These are phyloP conservation scores for Xylaria scruposa DNA, from an alignment of 495 filamentous ascomycete species.

Conservation along the genomic window DNA sequence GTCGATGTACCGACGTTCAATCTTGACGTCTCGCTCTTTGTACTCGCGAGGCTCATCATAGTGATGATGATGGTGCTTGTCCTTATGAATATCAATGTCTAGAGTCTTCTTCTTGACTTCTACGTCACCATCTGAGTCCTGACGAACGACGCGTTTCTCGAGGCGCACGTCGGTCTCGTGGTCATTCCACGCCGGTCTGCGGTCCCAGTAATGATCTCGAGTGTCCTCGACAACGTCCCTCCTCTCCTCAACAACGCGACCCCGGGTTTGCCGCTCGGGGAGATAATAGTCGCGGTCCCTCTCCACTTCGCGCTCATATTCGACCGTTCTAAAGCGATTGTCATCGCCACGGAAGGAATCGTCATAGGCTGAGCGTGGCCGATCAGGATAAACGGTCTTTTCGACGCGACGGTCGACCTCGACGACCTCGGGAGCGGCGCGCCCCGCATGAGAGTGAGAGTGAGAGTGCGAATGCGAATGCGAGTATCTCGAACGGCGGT, in stretches of 20 bases:
- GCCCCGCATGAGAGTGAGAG: conserved; percentile 43
- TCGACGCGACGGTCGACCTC: conserved; percentile 57
- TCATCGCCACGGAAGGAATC: conserved; percentile 49
- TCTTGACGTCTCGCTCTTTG: conserved; percentile 50
- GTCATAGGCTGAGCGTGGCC: conserved; percentile 52
- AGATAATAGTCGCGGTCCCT: conserved; percentile 42
- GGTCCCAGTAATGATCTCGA: conserved; percentile 49
- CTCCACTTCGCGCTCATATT: conserved; percentile 62
- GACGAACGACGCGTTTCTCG: conserved; percentile 52
- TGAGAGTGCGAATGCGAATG: conserved; percentile 29
- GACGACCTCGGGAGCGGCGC: conserved; percentile 46
- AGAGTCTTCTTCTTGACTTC: conserved; percentile 37
- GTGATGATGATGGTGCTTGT: conserved; percentile 45
- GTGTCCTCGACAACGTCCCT: conserved; percentile 46
- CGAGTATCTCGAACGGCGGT: conserved; percentile 50
- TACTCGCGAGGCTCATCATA: conserved; percentile 44
- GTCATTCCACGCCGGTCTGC: conserved; percentile 48
- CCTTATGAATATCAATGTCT: conserved; percentile 38
- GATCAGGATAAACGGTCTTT: conserved; percentile 52
- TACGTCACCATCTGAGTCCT: conserved; percentile 41
- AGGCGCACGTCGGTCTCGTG: conserved; percentile 51
- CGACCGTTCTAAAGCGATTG: conserved; percentile 57
- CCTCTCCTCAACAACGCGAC: conserved; percentile 46
- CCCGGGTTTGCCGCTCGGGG: conserved; percentile 38
- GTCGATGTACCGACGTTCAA: conserved; percentile 54